Evolutionary conservation across 2,329 filamentous ascomycete species (phyloP).

Genomic region (Cyphellophora attinorum): DNA sequence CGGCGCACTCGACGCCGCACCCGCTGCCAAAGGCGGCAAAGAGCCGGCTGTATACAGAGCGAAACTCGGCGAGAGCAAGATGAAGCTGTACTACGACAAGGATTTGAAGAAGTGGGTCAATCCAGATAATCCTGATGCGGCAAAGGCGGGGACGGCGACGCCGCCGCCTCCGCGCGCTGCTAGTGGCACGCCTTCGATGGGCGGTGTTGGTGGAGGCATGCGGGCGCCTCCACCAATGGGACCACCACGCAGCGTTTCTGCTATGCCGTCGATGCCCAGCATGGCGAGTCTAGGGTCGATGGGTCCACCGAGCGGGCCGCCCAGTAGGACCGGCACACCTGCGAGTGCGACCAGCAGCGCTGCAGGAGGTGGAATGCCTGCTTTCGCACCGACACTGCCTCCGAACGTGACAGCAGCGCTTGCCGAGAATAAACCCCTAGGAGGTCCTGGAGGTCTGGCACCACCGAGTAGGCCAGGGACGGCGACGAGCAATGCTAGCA

Average conservation of each 20-base stretch:
- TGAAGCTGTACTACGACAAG: conserved; percentile 85
- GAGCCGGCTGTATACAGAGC: conserved; percentile 62
- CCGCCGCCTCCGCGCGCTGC: conserved; percentile 65
- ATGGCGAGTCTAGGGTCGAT: conserved; percentile 1
- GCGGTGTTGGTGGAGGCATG: conserved; percentile 3
- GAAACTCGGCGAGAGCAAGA: conserved; percentile 83
- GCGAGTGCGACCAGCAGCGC: conserved; percentile 5
- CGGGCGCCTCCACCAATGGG: neutral
- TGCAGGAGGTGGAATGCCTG: too few relatives aligned
- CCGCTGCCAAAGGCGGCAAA: conserved; percentile 12
- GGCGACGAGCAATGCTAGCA: conserved; percentile 82
- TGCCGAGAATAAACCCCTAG: conserved; percentile 8
- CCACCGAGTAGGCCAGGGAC: conserved; percentile 54
- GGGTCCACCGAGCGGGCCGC: conserved; percentile 8
- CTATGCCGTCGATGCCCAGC: neutral
- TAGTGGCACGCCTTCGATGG: conserved; percentile 24
- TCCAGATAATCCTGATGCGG: conserved; percentile 68
- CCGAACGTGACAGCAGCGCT: conserved; percentile 6
- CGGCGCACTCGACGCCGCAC: conserved; percentile 48
- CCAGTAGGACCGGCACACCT: conserved; percentile 14
- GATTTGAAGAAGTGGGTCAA: conserved; percentile 98
- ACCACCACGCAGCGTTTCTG: neutral
- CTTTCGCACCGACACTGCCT: conserved; percentile 5
- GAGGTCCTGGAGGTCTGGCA: conserved; percentile 19
- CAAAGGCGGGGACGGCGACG: conserved; percentile 57